Base-by-base conservation (phyloP, 441 rosid genomes). In the Corymbia citriodora region DNA sequence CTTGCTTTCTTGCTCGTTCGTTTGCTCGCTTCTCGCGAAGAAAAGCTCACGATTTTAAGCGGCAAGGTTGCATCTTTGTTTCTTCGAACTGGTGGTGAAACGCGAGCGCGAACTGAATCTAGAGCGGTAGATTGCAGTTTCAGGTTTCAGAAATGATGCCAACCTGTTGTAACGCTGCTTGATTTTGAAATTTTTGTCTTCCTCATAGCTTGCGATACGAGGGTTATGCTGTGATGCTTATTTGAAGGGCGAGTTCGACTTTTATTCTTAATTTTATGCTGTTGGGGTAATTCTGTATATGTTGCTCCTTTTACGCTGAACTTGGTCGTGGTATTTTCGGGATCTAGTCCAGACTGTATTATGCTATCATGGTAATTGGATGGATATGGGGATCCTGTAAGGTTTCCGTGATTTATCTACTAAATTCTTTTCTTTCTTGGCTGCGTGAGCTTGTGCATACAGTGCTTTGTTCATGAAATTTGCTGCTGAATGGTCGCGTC, bases 261-360 rank as follows among this genome's bases (percentile, higher is more conserved):
- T 54, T 25, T 18, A 0, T 31, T 54, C 1, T 87, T 87, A n/a
- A 29, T 87, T 53, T 53, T n/a, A 17, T 86, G 1, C 0, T 10
- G 88, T 59, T 11, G 61, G 45, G 17, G n/a, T 36, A 10, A 2
- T 55, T 52, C 45, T 86, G 45, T 33, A 19, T 40, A 40, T 74
- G 50, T 40, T 15, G 50, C 17, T 72, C 83, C 50, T 74, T 40
- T 9, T 74, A 6, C 82, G 82, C 49, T 5, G 82, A 33, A 0
- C 83, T 52, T 17, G 59, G 88, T 52, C 36, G 54, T 53, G 40
- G 16, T 86, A 45, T 53, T n/a, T 9, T 2, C 23, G 59, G 36
- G 61, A 55, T 55, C 61, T 53, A 61, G 33, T 52, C 53, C 88
- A 27, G 85, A 74, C n/a, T 10, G 81, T 59, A 5, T 36, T 36